Base-by-base conservation (phyloP, 345 rosid species). In the Noccaea bulbosa region DNA sequence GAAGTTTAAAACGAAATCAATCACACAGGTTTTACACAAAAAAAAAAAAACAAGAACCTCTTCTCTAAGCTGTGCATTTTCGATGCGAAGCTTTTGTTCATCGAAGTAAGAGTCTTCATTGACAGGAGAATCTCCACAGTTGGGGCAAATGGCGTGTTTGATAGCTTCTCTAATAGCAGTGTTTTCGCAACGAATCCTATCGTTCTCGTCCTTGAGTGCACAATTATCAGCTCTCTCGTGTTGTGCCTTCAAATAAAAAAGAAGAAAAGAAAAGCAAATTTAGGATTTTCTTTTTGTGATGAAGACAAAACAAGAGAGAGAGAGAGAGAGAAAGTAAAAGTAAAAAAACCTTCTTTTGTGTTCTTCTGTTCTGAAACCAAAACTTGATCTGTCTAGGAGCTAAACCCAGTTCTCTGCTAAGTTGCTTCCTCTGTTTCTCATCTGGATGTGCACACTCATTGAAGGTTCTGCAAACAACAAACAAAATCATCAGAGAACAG, bases 391-490 rank as follows among this genome's bases (percentile, higher is more conserved):
- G 99, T 5, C 97, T 77, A 3, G 97, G 97, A 56, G 90, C 84
- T 71, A 94, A 81, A 66, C 90, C 87, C 78, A 94, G 50, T 65
- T 94, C 99, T 77, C 88, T 81, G 67, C 99, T 89, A 69, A 94
- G 72, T 65, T 81, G 89, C 77, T 75, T 47, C 84, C 99, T 85
- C 79, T 94, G 96, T 74, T 94, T 94, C 84, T 91, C 97, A 76
- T 94, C 99, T 20, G 99, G 99, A 78, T 94, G 99, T 15, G 93
- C 97, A 67, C 92, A 94, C 14, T 94, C 97, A 71, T 87, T 94
- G 79, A 91, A 94, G 85, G 85, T 77, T 27, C 97, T 94, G 65
- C 72, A 83, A 75, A 54, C 38, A 15, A 55, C 38, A 10, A 34
- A 40, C 20, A 59, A 47, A 62, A 11, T 8, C 47, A 69, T 27